Evolutionary conservation across 176 grass and related monocot species (phyloP), one percentile per base, ranked within the genome.

Genomic region (Carex pumila): DNA sequence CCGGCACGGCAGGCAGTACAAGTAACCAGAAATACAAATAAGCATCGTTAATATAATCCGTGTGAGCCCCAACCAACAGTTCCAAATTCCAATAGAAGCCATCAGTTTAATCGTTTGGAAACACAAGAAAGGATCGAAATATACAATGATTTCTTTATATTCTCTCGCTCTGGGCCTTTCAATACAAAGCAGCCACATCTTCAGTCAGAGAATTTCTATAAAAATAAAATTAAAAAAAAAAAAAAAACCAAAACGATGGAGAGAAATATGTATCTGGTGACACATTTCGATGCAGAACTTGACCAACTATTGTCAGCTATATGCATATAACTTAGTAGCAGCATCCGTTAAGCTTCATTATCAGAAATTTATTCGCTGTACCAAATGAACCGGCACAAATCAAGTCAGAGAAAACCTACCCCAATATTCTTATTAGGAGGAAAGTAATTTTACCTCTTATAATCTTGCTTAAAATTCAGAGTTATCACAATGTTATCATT

Each of bases 311-410:
- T 43, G 36, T 45, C 15, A 43, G 47, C n/a, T 63, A 63, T 64
- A 47, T 60, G 61, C 84, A 57, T 87, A 53, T 76, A 57, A 83
- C 59, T 85, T 78, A 21, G 14, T 66, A 10, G 11, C 25, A 30
- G 43, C 84, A 63, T 57, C 47, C 71, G 74, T 67, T 88, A 79
- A 90, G 63, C 89, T 85, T 88, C 79, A 80, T 83, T 84, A 80
- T 86, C 89, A 90, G 87, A 91, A 91, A 80, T 80, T 86, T 61
- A 89, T 87, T 82, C 89, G 72, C 94, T 96, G 91, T 88, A 88
- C 21, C 50, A 84, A 90, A 81, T 68, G 83, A 47, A 41, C 1
- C 2, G 15, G 45, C 6, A 14, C 36, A 45, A 73, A 18, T 7
- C 17, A 52, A 19, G 37, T 45, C 60, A 87, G 71, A 21, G 3